phyloP scores from a whole-genome alignment of 805 yeast species.

The Clavispora santaluciae region DNA sequence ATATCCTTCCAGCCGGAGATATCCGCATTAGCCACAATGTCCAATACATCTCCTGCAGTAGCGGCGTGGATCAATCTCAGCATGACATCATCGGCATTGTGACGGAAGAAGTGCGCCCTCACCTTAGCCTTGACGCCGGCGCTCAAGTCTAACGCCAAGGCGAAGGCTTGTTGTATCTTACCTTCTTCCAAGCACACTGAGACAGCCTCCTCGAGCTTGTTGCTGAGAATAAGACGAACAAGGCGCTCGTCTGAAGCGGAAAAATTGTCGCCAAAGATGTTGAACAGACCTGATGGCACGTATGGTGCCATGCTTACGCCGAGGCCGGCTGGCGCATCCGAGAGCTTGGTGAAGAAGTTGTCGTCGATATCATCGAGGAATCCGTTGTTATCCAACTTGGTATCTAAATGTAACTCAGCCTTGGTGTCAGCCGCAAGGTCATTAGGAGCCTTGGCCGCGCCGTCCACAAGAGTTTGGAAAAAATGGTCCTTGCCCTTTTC shows the following conservation, averaged over 20 bases:
- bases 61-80: conserved; percentile 72
- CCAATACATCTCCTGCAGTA: conserved; percentile 51
- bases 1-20: conserved; percentile 79
- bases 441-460: background rate
- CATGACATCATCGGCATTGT: conserved; percentile 49
- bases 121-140: conserved; percentile 61
- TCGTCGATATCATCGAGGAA: conserved; percentile 1
- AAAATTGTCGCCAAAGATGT: conserved; percentile 24
- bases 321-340: conserved; percentile 3
- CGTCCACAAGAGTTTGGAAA: background rate
- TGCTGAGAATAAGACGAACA: conserved; percentile 46
- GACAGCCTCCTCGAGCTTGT: conserved; percentile 65
- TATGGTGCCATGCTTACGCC: conserved; percentile 12
- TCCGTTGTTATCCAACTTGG: conserved; percentile 4
- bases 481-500: conserved; percentile 6
- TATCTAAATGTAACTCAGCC: conserved; percentile 1
- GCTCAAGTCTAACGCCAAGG: conserved; percentile 68
- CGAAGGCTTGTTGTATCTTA: conserved; percentile 70
- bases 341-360: conserved; percentile 32
- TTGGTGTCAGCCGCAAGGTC: conserved; percentile 1
- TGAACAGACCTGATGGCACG: conserved; percentile 54
- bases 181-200: conserved; percentile 59
- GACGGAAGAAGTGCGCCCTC: conserved; percentile 63
- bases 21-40: conserved; percentile 73
- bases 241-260: conserved; percentile 29